Evolutionary conservation across 139 green algal species (phyloP), one percentile per base, ranked within the genome.

Genomic region (Chlamydomonas sphaeroides): DNA sequence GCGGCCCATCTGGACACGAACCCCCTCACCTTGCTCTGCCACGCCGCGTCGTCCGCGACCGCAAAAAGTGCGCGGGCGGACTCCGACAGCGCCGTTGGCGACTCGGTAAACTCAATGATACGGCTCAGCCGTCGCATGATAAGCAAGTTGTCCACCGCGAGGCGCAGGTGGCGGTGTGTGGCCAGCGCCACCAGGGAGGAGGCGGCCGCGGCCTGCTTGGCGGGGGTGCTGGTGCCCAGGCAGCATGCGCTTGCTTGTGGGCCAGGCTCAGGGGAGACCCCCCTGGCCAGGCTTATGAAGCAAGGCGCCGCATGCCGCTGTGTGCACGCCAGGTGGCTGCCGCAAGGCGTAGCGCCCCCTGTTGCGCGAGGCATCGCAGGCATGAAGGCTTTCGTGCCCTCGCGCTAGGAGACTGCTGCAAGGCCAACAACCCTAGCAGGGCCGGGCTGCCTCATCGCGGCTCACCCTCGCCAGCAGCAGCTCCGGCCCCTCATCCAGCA

Each of bases 111-210:
- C 57, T 79, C 72, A 6, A 79, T 57, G 28, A 79, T 57, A 26
- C 72, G 72, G 56, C 56, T 23, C 26, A 79, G 72, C 26, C 72
- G 38, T 3, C 72, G 38, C 56, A 79, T 38, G 36, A 79, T 38
- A 56, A 79, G 35, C 56, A 69, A 36, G 72, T 68, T 39, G 36
- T 79, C 72, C 72, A 79, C 72, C 5, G 72, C 72, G 35, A 56
- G 56, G 5, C 72, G 72, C 38, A 79, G 72, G 36, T 79, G 39
- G 56, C 26, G 56, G 72, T 79, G 72, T 3, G 56, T 79, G 30
- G 8, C 32, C 56, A 79, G 56, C 36, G 20, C 26, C 39, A 57
- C 36, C 36, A 79, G 35, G 36, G 56, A n/a, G 25, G 8, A 25
- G 56, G 53, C 33, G 8, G 72, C 72, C 7, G 56, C 23, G 17